Conservation (phyloP, 495 filamentous ascomycete genomes). For the Talaromyces ruber region DNA sequence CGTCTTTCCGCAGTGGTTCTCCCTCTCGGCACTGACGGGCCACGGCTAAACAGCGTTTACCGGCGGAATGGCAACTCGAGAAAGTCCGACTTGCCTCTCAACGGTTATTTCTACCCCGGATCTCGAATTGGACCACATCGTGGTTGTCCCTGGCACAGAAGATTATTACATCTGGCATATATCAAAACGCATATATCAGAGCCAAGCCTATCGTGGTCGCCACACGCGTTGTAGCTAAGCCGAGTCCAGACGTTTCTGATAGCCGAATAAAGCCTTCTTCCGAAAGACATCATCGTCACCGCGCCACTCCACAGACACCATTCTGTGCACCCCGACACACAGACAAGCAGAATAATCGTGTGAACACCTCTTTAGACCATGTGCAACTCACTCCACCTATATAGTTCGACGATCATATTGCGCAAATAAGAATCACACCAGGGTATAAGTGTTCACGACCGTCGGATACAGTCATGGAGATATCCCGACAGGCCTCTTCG, state of each 20-base stretch:
- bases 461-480: not conserved
- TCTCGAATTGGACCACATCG: not conserved
- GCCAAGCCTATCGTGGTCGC: not conserved
- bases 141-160: not conserved
- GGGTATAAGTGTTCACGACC: not conserved
- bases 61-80: not conserved
- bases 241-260: not conserved
- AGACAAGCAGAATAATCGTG: not conserved
- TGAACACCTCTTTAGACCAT: not conserved
- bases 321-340: not conserved
- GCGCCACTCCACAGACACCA: not conserved
- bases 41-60: not conserved
- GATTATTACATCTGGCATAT: not conserved
- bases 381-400: not conserved
- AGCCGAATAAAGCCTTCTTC: slow-evolving; percentile 1
- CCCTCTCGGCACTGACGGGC: not conserved
- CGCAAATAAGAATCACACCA: not conserved
- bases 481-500: not conserved
- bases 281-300: slow-evolving; percentile 1
- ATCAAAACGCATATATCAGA: not conserved
- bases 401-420: not conserved
- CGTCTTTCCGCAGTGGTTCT: slow-evolving; percentile 3
- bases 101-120: not conserved
- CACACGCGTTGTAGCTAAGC: not conserved
- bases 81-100: not conserved